These are phyloP conservation scores for Leccinum subrobustum DNA, from an alignment of 1,284 basidiomycete species.

Conservation along the genomic window DNA sequence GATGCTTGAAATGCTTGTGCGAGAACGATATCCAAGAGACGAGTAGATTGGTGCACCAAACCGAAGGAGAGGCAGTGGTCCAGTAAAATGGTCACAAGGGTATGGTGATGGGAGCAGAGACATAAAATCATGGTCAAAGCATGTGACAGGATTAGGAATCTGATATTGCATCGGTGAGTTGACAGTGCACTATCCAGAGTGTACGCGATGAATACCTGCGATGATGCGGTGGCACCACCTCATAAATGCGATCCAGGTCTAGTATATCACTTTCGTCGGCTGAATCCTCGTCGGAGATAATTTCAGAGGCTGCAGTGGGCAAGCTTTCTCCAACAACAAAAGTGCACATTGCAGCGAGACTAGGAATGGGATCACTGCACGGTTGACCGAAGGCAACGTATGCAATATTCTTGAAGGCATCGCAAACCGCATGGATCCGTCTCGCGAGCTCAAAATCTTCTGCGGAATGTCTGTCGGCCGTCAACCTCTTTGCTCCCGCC, in stretches of 20 bases:
- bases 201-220: slow-evolving; percentile 41
- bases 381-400: slow-evolving; percentile 30
- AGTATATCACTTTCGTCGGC: slow-evolving; percentile 32
- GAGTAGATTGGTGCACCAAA: slow-evolving; percentile 43
- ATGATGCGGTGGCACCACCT: slow-evolving; percentile 46
- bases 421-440: slow-evolving; percentile 50
- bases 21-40: slow-evolving; percentile 41
- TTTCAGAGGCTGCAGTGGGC: slow-evolving; percentile 25
- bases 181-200: background rate
- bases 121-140: slow-evolving; percentile 47
- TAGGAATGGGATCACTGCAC: slow-evolving; percentile 28
- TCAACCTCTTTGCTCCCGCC: slow-evolving; percentile 35
- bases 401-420: slow-evolving; percentile 52
- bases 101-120: slow-evolving; percentile 44
- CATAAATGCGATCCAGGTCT: slow-evolving; percentile 45
- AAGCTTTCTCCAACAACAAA: slow-evolving; percentile 47
- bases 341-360: slow-evolving; percentile 50
- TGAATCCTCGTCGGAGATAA: slow-evolving; percentile 25
- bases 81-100: slow-evolving; percentile 47
- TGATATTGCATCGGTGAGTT: slow-evolving; percentile 25
- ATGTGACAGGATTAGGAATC: slow-evolving; percentile 50
- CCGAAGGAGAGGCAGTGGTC: slow-evolving; percentile 43
- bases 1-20: slow-evolving; percentile 33
- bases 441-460: slow-evolving; percentile 45
- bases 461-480: slow-evolving; percentile 37